phyloP scores from a whole-genome alignment of 2,329 filamentous ascomycete genomes.

The Penicillium decumbens region DNA sequence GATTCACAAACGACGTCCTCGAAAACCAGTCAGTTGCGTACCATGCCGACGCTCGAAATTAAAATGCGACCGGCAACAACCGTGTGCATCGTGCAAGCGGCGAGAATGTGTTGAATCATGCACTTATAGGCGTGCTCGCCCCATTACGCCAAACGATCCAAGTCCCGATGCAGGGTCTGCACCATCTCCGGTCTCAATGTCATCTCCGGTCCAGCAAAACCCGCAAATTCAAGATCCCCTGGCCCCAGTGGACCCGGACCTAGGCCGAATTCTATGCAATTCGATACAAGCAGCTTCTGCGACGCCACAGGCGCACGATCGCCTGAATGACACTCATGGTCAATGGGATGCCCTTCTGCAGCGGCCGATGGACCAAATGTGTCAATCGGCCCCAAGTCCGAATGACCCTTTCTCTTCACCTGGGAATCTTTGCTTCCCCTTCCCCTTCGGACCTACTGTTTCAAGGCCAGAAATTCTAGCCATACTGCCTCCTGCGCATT shows the following conservation, averaged over 20 bases:
- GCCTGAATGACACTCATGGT: conserved; percentile 46
- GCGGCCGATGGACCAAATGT: not conserved
- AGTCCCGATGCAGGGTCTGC: too few species aligned
- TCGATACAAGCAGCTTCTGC: not conserved
- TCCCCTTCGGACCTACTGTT: conserved; percentile 11
- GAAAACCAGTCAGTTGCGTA: not conserved
- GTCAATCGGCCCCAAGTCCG: not conserved
- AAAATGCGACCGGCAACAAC: conserved; percentile 1
- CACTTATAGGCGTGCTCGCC: not conserved
- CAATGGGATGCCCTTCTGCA: conserved; percentile 6
- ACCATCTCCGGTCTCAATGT: too few species aligned
- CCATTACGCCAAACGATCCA: not conserved
- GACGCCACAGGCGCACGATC: too few species aligned
- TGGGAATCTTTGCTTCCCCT: conserved; percentile 9
- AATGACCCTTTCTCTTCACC: not conserved
- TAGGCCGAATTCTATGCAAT: too few species aligned
- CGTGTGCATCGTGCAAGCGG: conserved; percentile 2
- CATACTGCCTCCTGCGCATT: conserved; percentile 7
- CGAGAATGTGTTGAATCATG: conserved; percentile 1
- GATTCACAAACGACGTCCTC: not conserved
- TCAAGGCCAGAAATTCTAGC: conserved; percentile 9
- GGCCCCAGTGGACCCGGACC: too few species aligned
- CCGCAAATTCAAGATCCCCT: too few species aligned
- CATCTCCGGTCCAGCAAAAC: too few species aligned
- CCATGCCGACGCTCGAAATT: not conserved